A percentile compares a stretch with the other conserved stretches of the same genome.
Conservation (phyloP, 192 early-diverging fungal species). For the Backusella australiensis region DNA sequence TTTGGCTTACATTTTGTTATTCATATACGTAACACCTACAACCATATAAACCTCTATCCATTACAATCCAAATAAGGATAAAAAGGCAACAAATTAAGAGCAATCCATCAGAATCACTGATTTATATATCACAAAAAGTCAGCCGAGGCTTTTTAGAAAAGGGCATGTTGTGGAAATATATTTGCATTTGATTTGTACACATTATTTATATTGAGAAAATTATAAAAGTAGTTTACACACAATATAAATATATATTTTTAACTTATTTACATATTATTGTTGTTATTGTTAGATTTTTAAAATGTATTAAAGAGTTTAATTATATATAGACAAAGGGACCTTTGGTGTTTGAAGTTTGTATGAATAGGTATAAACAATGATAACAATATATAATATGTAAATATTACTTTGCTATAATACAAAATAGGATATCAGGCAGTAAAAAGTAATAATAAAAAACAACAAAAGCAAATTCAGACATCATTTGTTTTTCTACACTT, state of each 20-base stretch:
- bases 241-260: not conserved
- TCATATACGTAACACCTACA: not conserved
- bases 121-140: slow-evolving; percentile 1
- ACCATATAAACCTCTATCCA: not conserved
- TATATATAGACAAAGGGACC: not conserved
- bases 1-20: not conserved
- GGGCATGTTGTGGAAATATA: not conserved
- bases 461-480: not conserved
- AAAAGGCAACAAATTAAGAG: not conserved
- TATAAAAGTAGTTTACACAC: not conserved
- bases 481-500: not conserved
- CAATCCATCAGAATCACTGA: not conserved
- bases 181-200: slow-evolving; percentile 1
- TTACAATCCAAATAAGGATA: not conserved
- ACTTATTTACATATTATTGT: not conserved
- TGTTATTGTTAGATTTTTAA: not conserved
- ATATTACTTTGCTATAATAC: not conserved
- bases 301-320: not conserved
- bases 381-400: not conserved
- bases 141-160: not conserved
- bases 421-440: not conserved
- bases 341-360: slow-evolving; percentile 6
- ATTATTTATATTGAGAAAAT: slow-evolving; percentile 1
- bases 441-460: not conserved
- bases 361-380: not conserved